These are phyloP conservation scores for Nemania serpens DNA, from an alignment of 2,329 filamentous ascomycete genomes.

Conservation along the genomic window DNA sequence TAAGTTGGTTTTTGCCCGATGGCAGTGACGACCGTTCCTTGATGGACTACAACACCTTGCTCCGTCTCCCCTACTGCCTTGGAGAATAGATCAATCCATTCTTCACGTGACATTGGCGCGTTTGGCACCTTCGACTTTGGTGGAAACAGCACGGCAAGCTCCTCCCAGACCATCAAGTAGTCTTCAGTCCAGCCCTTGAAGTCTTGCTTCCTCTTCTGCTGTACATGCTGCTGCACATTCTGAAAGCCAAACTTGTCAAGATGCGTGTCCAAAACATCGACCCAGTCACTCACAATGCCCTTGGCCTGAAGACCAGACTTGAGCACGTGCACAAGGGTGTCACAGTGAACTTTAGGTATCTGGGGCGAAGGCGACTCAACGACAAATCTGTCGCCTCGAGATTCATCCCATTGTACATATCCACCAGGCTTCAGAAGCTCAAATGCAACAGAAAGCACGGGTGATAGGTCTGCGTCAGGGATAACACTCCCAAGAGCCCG, in stretches of 20 bases:
- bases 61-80: slow-evolving; percentile 34
- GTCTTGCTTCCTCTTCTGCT: slow-evolving; percentile 25
- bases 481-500: slow-evolving; percentile 29
- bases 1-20: slow-evolving; percentile 1
- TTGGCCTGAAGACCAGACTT: neutral
- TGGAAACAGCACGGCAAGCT: slow-evolving; percentile 30
- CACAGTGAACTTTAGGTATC: slow-evolving; percentile 11
- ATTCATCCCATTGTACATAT: slow-evolving; percentile 36
- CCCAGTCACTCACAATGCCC: neutral
- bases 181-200: slow-evolving; percentile 38
- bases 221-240: slow-evolving; percentile 6
- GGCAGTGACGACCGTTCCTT: slow-evolving; percentile 21
- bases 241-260: slow-evolving; percentile 9
- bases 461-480: slow-evolving; percentile 18
- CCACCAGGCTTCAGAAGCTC: slow-evolving; percentile 34
- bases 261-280: neutral
- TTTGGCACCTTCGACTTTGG: slow-evolving; percentile 25
- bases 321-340: neutral
- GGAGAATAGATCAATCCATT: slow-evolving; percentile 29
- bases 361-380: slow-evolving; percentile 25
- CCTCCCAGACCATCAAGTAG: slow-evolving; percentile 38
- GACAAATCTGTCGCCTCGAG: slow-evolving; percentile 19
- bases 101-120: slow-evolving; percentile 31
- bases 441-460: slow-evolving; percentile 24
- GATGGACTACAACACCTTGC: slow-evolving; percentile 23